Evolutionary conservation across 805 yeast genomes (phyloP), one percentile per base, ranked within the genome.

Genomic region (Helenozyma baotianmanensis): DNA sequence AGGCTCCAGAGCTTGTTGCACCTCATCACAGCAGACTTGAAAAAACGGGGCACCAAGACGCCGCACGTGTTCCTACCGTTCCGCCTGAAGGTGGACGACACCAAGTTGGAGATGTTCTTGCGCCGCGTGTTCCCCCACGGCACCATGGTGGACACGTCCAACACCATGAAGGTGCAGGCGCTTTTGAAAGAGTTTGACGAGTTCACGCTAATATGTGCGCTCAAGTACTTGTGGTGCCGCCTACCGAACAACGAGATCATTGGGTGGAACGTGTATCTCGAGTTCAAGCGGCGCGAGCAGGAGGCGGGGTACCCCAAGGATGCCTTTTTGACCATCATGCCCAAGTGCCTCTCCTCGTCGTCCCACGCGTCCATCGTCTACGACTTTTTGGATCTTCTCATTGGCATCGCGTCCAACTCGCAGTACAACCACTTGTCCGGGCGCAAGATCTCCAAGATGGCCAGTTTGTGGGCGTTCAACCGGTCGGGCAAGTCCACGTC

Each of bases 351-450:
- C 14, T 73, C 82, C 2, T 80, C 92, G 0, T 86, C 92, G 2
- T 81, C 90, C 4, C 96, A 87, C 59, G 95, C 95, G 0, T 80
- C 92, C 2, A 85, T 89, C 4, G 90, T 85, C 4, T 85, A 84
- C 54, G 95, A 85, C 53, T 89, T 87, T 49, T 73, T 87, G 47
- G 96, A 88, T 51, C 68, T 88, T 22, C 60, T 89, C 27, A 83
- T 86, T 9, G 72, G 87, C 9, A 60, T 88, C 25, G 79, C 94
- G 0, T 77, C 94, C 8, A 83, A 86, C 57, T 78, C 94, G 3
- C 82, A 78, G 47, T 75, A 78, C 25, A 86, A 87, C 50, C 78
- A 82, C 49, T 62, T 88, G 68, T 77, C 84, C 49, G 94, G 92
- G 1, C 70, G 88, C 29, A 86, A 85, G 51, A 71, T 88, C 12